phyloP scores from a whole-genome alignment of 2,329 filamentous ascomycete genomes.

The Sodiomyces alkalinus region DNA sequence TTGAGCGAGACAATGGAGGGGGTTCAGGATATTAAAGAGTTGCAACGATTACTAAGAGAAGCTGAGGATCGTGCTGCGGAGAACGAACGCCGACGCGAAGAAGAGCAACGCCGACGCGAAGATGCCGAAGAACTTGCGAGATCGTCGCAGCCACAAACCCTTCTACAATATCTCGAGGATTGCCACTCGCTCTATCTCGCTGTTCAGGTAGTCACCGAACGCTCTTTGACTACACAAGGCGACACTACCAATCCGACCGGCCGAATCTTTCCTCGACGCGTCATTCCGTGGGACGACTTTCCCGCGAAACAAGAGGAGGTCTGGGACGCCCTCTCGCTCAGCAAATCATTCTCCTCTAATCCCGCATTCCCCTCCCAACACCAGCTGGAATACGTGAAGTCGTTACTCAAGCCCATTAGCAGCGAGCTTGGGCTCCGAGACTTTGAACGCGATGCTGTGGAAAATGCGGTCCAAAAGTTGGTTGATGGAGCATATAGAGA shows the following conservation, averaged over 20 bases:
- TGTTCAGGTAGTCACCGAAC: constrained; percentile 16
- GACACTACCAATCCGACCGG: constrained; percentile 16
- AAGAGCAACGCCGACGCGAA: constrained; percentile 11
- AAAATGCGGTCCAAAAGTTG: constrained; percentile 19
- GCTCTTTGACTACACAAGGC: constrained; percentile 16
- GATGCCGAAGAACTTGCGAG: constrained; percentile 11
- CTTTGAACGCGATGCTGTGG: constrained; percentile 18
- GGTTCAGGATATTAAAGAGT: too few species aligned
- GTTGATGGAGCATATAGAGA: constrained; percentile 14
- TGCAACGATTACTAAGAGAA: too few species aligned
- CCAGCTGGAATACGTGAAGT: constrained; percentile 18
- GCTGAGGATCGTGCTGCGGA: background rate
- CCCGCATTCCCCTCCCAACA: constrained; percentile 15
- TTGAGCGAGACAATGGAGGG: too few species aligned
- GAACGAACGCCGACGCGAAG: constrained; percentile 3
- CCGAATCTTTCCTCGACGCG: constrained; percentile 17
- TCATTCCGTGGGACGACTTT: constrained; percentile 20
- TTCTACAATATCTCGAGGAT: constrained; percentile 16
- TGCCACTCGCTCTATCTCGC: constrained; percentile 17
- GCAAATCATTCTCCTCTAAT: constrained; percentile 13
- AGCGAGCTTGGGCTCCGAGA: constrained; percentile 18
- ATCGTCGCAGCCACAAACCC: constrained; percentile 9
- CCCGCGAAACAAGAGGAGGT: constrained; percentile 14
- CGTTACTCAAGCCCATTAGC: constrained; percentile 15
- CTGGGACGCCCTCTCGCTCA: constrained; percentile 13